phyloP scores from a whole-genome alignment of 352 stramenopile species.

The Globisporangium recalcitrans region DNA sequence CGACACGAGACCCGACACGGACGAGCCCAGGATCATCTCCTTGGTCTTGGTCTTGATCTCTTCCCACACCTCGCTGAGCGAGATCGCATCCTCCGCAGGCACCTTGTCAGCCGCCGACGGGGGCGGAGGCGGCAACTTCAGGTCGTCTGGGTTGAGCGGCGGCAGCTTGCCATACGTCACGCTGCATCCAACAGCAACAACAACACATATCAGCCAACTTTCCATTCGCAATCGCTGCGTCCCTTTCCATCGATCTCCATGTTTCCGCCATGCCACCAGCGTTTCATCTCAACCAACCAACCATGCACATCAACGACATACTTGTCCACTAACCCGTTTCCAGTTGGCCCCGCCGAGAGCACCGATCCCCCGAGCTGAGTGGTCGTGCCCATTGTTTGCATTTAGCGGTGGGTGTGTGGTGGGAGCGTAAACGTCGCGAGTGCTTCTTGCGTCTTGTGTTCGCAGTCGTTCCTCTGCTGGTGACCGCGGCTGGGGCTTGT shows the following conservation, averaged over 20 bases:
- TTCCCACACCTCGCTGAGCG: conserved; percentile 77
- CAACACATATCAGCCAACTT: background rate
- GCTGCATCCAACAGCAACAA: conserved; percentile 18
- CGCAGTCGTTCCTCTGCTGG: background rate
- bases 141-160: conserved; percentile 80
- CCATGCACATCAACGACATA: conserved; percentile 16
- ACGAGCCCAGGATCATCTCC: conserved; percentile 81
- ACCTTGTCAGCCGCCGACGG: conserved; percentile 76
- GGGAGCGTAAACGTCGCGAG: background rate
- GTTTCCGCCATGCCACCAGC: too few relatives aligned
- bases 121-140: conserved; percentile 73
- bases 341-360: conserved; percentile 51
- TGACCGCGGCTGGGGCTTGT: background rate
- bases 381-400: conserved; percentile 27
- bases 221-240: background rate
- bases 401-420: conserved; percentile 5
- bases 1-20: conserved; percentile 69
- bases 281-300: background rate
- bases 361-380: conserved; percentile 50
- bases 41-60: conserved; percentile 78
- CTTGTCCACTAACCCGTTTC: conserved; percentile 49
- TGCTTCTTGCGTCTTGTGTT: background rate
- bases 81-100: conserved; percentile 59
- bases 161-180: conserved; percentile 72
- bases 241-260: background rate